Conservation (phyloP, 768 basidiomycete species). For the Porphyrellus cyaneotinctus region DNA sequence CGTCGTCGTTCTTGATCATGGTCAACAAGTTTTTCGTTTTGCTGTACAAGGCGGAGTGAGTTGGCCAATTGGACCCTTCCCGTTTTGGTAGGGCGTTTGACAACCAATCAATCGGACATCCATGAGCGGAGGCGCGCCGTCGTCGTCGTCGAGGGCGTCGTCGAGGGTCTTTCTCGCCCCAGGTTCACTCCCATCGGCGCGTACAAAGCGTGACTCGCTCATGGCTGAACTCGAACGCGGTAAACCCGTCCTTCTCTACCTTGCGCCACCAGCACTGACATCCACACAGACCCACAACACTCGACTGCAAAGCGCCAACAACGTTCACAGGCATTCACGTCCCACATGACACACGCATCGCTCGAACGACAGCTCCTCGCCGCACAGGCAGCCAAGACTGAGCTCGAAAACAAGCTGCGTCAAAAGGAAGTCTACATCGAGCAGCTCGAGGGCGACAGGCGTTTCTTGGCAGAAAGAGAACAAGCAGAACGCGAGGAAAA, state of each 20-base stretch:
- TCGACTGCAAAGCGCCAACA: conserved; percentile 67
- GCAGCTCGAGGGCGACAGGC: conserved; percentile 63
- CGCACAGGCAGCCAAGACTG: conserved; percentile 55
- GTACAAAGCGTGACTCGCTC: conserved; percentile 57
- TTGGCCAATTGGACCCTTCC: neutral
- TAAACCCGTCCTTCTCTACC: conserved; percentile 15
- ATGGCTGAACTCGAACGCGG: conserved; percentile 68
- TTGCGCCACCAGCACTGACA: neutral
- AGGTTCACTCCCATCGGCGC: conserved; percentile 12
- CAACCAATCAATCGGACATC: neutral
- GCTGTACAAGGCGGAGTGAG: conserved; percentile 7
- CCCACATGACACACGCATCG: conserved; percentile 55
- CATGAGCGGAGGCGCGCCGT: conserved; percentile 8
- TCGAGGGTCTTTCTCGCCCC: conserved; percentile 3
- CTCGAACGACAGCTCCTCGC: conserved; percentile 67
- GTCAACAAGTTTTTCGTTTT: neutral
- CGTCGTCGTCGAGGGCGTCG: conserved; percentile 20
- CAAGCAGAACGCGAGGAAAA: conserved; percentile 65
- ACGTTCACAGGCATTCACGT: conserved; percentile 56
- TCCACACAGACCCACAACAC: conserved; percentile 53
- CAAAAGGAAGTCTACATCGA: conserved; percentile 63
- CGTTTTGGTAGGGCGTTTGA: neutral
- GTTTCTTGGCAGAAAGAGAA: conserved; percentile 67
- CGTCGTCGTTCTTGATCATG: conserved; percentile 13
- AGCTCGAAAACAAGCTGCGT: conserved; percentile 63